These are phyloP conservation scores for Erythrophleum ivorense DNA, from an alignment of 331 rosid species.

Conservation along the genomic window DNA sequence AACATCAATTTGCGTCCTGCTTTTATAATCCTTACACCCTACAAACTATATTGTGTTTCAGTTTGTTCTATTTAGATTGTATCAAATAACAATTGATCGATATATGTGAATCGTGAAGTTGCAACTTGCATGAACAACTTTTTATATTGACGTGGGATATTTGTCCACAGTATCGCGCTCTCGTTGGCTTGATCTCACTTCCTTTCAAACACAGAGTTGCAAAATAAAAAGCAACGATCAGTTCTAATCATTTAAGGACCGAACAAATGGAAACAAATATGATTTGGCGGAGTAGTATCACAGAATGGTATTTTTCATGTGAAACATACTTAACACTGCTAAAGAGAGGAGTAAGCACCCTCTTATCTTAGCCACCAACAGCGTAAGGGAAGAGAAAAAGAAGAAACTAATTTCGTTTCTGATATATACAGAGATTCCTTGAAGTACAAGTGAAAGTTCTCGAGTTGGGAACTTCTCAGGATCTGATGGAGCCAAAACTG, in stretches of 20 bases:
- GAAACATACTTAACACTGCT: not conserved
- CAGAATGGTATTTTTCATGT: not conserved
- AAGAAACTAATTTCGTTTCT: not conserved
- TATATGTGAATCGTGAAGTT: too few species aligned
- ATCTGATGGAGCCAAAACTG: slow-evolving; percentile 57
- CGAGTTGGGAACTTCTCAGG: slow-evolving; percentile 25
- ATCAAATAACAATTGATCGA: not conserved
- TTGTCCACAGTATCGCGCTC: not conserved
- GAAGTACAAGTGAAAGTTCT: not conserved
- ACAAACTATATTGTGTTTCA: not conserved
- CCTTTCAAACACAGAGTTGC: not conserved
- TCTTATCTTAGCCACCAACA: not conserved
- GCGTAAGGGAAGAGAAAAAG: not conserved
- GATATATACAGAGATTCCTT: slow-evolving; percentile 23
- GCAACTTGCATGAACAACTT: too few species aligned
- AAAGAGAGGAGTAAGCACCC: not conserved
- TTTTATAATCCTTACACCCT: not conserved
- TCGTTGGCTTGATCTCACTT: not conserved
- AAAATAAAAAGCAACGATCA: not conserved
- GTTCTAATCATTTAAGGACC: not conserved
- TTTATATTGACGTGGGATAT: too few species aligned
- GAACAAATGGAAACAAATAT: not conserved
- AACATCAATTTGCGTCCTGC: not conserved
- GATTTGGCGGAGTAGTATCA: not conserved
- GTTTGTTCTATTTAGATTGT: not conserved